phyloP scores from a whole-genome alignment of 75 land plant genomes.

The Sequoiadendron giganteum region DNA sequence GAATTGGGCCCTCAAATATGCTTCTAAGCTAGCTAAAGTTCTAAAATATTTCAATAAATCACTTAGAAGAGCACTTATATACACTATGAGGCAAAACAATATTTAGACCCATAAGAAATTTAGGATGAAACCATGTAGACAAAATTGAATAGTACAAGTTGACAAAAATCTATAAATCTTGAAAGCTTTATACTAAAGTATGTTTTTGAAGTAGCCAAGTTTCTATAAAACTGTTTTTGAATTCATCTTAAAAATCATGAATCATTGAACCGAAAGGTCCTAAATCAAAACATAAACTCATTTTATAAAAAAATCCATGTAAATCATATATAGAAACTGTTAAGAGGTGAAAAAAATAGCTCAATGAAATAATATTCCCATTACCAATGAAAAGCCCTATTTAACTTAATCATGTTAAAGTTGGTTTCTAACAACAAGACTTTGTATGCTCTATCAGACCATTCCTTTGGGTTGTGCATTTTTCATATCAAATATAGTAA shows the following conservation, averaged over 20 bases:
- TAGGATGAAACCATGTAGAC: not conserved
- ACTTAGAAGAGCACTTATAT: not conserved
- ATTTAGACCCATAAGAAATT: not conserved
- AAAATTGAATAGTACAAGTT: not conserved
- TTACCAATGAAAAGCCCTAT: not conserved
- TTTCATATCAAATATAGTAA: not conserved
- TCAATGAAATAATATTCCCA: not conserved
- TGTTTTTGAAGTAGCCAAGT: not conserved
- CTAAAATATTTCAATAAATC: not conserved
- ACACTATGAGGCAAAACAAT: not conserved
- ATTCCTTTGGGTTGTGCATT: not conserved
- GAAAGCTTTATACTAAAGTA: not conserved
- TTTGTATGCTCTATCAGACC: not conserved
- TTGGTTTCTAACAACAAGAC: not conserved
- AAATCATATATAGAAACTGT: not conserved
- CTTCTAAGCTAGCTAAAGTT: not conserved
- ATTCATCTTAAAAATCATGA: not conserved
- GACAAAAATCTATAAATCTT: not conserved
- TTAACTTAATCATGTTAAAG: not conserved
- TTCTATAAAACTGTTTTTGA: not conserved
- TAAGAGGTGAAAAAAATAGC: not conserved
- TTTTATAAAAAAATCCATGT: not conserved
- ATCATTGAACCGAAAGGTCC: not conserved
- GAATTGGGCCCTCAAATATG: not conserved
- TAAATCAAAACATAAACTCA: not conserved